Evolutionary conservation across 129 eudicot genomes (phyloP).

Genomic region (Chrysanthemum makinoi): DNA sequence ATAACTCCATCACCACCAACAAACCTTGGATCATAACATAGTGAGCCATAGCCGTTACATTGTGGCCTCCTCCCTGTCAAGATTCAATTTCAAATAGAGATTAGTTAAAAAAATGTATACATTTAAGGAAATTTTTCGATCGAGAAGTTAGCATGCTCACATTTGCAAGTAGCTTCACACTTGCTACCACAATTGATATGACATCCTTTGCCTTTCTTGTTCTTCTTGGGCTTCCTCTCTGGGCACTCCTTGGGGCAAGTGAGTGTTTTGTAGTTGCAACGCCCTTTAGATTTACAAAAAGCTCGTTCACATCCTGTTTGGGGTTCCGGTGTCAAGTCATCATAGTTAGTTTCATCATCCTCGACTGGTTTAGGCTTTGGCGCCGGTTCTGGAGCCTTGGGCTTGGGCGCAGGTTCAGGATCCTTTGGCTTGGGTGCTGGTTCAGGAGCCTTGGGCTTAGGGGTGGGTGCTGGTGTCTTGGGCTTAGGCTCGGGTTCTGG

Average conservation of each 20-base stretch:
- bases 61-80: constrained; percentile 52
- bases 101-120: neutral
- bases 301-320: constrained; percentile 46
- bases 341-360: constrained; percentile 37
- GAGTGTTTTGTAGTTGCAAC: constrained; percentile 45
- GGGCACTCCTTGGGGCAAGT: constrained; percentile 65
- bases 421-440: neutral
- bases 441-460: constrained; percentile 14
- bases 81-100: neutral
- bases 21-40: constrained; percentile 70
- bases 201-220: constrained; percentile 64
- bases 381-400: neutral
- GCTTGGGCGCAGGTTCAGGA: constrained; percentile 6
- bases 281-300: constrained; percentile 35
- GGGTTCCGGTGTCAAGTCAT: constrained; percentile 31
- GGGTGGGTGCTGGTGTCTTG: neutral
- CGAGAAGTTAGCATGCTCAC: constrained; percentile 23
- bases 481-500: too few relatives aligned
- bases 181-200: constrained; percentile 54
- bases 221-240: constrained; percentile 64
- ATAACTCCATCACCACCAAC: constrained; percentile 67
- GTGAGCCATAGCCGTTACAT: constrained; percentile 48
- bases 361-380: constrained; percentile 23
- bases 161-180: constrained; percentile 72
- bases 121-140: neutral